phyloP scores from a whole-genome alignment of 1,284 basidiomycete genomes.

The Schizopora paradoxa region DNA sequence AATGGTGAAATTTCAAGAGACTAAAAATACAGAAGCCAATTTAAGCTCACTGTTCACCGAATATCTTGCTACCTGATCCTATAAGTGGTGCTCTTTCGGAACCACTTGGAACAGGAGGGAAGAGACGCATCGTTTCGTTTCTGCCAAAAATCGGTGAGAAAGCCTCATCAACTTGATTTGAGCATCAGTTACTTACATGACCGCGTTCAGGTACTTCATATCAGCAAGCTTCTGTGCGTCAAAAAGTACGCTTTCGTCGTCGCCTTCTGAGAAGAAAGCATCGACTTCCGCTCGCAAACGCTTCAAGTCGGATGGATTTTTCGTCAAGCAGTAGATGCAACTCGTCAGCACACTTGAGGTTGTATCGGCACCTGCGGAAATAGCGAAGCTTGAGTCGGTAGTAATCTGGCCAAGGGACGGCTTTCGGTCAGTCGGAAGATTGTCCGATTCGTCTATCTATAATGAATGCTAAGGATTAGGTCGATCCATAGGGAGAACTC shows the following conservation, averaged over 20 bases:
- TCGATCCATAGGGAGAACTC: background rate
- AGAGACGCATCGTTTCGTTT: slow-evolving; percentile 15
- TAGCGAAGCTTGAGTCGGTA: slow-evolving; percentile 31
- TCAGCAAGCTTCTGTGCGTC: slow-evolving; percentile 21
- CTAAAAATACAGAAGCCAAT: background rate
- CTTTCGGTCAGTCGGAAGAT: slow-evolving; percentile 21
- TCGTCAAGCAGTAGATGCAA: slow-evolving; percentile 29
- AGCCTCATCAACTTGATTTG: background rate
- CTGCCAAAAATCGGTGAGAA: background rate
- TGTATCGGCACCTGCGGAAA: slow-evolving; percentile 35
- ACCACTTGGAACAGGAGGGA: slow-evolving; percentile 10
- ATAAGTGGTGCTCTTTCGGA: slow-evolving; percentile 15
- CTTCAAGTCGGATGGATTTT: slow-evolving; percentile 26
- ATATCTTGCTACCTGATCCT: slow-evolving; percentile 14
- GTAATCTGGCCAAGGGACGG: slow-evolving; percentile 24
- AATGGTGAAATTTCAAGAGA: background rate
- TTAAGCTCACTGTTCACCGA: slow-evolving; percentile 13
- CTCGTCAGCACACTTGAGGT: slow-evolving; percentile 29
- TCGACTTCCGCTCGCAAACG: slow-evolving; percentile 29
- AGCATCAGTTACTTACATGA: slow-evolving; percentile 24
- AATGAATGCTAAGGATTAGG: slow-evolving; percentile 23
- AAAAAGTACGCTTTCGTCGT: slow-evolving; percentile 11
- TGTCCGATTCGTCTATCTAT: slow-evolving; percentile 25
- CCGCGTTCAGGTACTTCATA: slow-evolving; percentile 30
- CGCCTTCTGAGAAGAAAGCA: slow-evolving; percentile 18